Percentiles rank a stretch among this genome's conserved stretches.
phyloP scores from a whole-genome alignment of 2,329 filamentous ascomycete species.

The Trichoderma afroharzianum region DNA sequence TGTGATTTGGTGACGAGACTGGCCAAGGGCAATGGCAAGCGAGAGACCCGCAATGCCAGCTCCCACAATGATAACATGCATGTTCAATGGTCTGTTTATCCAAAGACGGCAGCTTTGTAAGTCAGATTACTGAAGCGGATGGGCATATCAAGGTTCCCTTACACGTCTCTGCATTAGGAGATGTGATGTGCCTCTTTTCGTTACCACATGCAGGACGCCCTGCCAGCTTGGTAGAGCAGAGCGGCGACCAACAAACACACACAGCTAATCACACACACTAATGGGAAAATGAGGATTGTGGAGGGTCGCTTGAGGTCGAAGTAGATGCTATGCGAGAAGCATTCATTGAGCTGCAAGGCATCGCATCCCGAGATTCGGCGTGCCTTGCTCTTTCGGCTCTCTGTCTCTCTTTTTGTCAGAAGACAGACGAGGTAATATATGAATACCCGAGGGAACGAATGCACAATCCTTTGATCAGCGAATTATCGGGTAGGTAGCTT shows the following conservation, averaged over 20 bases:
- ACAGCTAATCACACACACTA: neutral
- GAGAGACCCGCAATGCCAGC: slow-evolving; percentile 43
- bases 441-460: neutral
- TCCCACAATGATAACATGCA: slow-evolving; percentile 39
- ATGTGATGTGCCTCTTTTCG: neutral
- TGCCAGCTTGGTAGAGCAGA: neutral
- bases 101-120: neutral
- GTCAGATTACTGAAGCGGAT: neutral
- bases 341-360: neutral
- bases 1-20: slow-evolving; percentile 43
- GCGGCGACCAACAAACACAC: neutral
- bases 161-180: neutral
- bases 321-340: neutral
- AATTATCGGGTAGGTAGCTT: neutral
- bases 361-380: neutral
- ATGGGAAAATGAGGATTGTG: neutral
- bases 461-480: neutral
- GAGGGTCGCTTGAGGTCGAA: neutral
- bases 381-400: neutral
- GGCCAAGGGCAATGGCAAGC: slow-evolving; percentile 37
- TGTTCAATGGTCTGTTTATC: neutral
- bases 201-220: neutral
- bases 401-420: neutral
- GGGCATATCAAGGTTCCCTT: neutral
- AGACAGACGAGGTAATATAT: neutral